Percentiles rank a stretch among this genome's conserved stretches.
Conservation (phyloP, 2,329 filamentous ascomycete species). For the Pseudopyricularia javanii region DNA sequence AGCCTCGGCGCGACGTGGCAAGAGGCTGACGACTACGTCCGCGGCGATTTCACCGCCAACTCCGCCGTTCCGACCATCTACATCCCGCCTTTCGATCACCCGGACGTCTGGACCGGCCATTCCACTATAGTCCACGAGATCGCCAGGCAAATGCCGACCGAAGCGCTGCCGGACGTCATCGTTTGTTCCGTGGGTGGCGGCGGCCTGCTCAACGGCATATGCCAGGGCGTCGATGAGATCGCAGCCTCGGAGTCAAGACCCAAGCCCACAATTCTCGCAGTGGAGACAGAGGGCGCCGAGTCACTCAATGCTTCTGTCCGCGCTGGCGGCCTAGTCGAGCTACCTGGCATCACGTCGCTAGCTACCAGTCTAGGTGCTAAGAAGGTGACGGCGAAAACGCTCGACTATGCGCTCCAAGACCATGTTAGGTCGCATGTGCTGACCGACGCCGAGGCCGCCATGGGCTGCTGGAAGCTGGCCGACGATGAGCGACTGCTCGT, state of each 20-base stretch:
- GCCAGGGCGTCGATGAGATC: constrained; percentile 40
- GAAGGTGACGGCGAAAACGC: constrained; percentile 42
- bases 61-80: constrained; percentile 35
- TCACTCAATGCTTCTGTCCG: constrained; percentile 47
- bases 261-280: constrained; percentile 42
- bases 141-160: constrained; percentile 15
- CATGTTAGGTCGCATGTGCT: background rate
- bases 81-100: constrained; percentile 54
- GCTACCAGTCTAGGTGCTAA: constrained; percentile 60
- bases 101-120: constrained; percentile 54
- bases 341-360: constrained; percentile 57
- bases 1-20: constrained; percentile 54
- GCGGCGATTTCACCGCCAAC: constrained; percentile 34
- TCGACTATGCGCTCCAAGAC: constrained; percentile 24
- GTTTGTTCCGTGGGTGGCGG: constrained; percentile 62
- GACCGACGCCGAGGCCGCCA: background rate
- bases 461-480: background rate
- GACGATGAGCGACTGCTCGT: background rate
- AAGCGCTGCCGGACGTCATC: constrained; percentile 39
- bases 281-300: constrained; percentile 63
- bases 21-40: constrained; percentile 56
- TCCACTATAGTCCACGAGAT: constrained; percentile 39
- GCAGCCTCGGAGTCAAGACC: constrained; percentile 3
- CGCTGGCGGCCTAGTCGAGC: constrained; percentile 40
- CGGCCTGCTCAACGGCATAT: constrained; percentile 56